Evolutionary conservation across 169 alveolate genomes (phyloP), one percentile per base, ranked within the genome.

Genomic region (Hammondia hammondi): DNA sequence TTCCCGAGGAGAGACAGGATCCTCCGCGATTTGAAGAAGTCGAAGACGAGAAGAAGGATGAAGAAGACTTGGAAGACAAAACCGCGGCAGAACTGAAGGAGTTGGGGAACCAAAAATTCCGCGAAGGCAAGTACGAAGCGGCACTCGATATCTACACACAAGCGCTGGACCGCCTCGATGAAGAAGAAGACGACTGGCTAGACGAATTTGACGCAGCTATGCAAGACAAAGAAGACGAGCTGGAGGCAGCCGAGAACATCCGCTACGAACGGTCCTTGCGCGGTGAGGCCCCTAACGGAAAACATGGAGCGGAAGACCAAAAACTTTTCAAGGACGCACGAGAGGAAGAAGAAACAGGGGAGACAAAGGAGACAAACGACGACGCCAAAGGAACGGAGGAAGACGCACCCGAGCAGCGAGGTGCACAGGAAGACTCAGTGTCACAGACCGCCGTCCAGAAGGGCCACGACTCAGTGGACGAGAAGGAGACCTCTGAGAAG

Each of bases 21-120:
- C 24, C 81, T 10, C 94, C 94, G 46, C 91, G 94, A 6, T 32
- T 77, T n/a, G 90, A 91, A 37, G 97, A 87, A 97, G 96, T 87
- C 96, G 95, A 81, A 93, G 96, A 88, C 73, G 95, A 88, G 91
- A 96, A 81, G 88, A 43, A 45, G 43, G 84, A 70, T 3, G 94
- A 81, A 37, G 91, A 81, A 12, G 91, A 29, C 5, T 56, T 52
- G 84, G 91, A 92, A 37, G 81, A 35, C 82, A 73, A 52, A n/a
- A 81, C 56, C 6, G 91, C 85, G 7, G 91, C 81, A 7, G 94
- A 81, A 35, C 70, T 92, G 45, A 92, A 92, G 81, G 91, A 81
- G 17, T 19, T 71, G 29, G 94, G 94, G 2, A 92, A 92, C 35
- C 39, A 35, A 10, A 81, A 81, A 43, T 92, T 56, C 35, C 81